These are phyloP conservation scores for Fusarium sp. DNA, from an alignment of 2,329 filamentous ascomycete genomes.

Conservation along the genomic window DNA sequence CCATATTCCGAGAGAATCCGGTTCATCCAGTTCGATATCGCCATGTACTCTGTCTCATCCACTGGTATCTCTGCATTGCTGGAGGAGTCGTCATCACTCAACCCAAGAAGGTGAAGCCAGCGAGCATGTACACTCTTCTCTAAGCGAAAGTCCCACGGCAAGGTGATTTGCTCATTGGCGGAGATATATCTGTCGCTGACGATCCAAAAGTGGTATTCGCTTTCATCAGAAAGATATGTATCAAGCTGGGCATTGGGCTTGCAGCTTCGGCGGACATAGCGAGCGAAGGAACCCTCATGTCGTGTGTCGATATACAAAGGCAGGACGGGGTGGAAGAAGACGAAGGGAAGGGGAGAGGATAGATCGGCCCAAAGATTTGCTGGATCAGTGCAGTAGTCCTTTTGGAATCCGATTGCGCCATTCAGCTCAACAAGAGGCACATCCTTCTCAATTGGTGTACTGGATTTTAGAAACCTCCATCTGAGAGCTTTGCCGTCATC, in stretches of 20 bases:
- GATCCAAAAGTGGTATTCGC: conserved; percentile 92
- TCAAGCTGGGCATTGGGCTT: conserved; percentile 89
- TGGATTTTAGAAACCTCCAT: conserved; percentile 74
- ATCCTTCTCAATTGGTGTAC: conserved; percentile 65
- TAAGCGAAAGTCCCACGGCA: conserved; percentile 74
- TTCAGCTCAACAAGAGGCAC: conserved; percentile 77
- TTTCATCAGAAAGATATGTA: conserved; percentile 81
- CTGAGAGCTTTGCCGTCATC: conserved; percentile 61
- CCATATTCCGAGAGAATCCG: conserved; percentile 81
- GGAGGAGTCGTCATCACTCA: conserved; percentile 68
- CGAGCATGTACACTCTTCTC: conserved; percentile 65
- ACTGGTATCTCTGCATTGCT: conserved; percentile 64
- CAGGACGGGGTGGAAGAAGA: conserved; percentile 88
- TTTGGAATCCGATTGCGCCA: conserved; percentile 78
- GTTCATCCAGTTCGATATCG: conserved; percentile 72
- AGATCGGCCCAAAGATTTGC: conserved; percentile 76
- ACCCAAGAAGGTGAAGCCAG: conserved; percentile 69
- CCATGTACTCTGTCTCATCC: conserved; percentile 69
- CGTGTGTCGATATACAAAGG: conserved; percentile 95
- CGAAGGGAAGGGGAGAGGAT: conserved; percentile 74
- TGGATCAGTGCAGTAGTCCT: conserved; percentile 74
- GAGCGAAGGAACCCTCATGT: conserved; percentile 83
- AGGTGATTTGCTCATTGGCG: conserved; percentile 71
- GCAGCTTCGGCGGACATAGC: conserved; percentile 93
- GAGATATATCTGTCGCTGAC: conserved; percentile 82